A percentile compares a stretch with the other conserved stretches of the same genome.
Conservation (phyloP, 2,329 filamentous ascomycete species). For the Trichoderma asperellum region DNA sequence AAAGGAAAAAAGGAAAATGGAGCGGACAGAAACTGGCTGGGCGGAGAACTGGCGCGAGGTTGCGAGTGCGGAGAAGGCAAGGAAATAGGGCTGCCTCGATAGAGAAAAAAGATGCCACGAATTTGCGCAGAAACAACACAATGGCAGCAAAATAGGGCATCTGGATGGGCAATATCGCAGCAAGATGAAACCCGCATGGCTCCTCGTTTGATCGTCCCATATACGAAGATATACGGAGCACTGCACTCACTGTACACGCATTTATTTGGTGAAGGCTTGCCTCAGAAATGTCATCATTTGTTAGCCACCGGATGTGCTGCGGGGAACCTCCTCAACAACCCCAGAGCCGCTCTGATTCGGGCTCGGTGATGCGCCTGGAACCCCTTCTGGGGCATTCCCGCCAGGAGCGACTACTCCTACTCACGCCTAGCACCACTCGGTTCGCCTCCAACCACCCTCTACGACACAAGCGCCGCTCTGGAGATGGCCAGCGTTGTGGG, state of each 20-base stretch:
- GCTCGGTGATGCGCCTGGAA: slow-evolving; percentile 17
- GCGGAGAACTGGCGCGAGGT: not conserved
- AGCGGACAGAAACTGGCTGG: not conserved
- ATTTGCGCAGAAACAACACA: not conserved
- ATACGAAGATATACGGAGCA: not conserved
- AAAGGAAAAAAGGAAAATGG: not conserved
- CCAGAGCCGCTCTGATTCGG: slow-evolving; percentile 4
- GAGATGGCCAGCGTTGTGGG: not conserved
- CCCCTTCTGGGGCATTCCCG: not conserved
- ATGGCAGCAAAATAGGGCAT: slow-evolving; percentile 1
- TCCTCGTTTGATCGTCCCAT: not conserved
- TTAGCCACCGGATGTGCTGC: slow-evolving; percentile 32
- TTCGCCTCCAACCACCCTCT: not conserved
- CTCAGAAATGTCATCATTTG: slow-evolving; percentile 31
- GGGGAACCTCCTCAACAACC: slow-evolving; percentile 12
- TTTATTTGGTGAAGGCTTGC: not conserved
- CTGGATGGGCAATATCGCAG: not conserved
- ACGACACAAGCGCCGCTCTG: not conserved
- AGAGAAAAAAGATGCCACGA: not conserved
- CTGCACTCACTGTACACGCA: not conserved
- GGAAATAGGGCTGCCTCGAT: not conserved
- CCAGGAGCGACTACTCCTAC: not conserved
- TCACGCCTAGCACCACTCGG: not conserved
- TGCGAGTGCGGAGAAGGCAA: slow-evolving; percentile 12
- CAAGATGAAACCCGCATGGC: not conserved